These are phyloP conservation scores for Polytrichum formosum DNA, from an alignment of 225 moss, liverwort and hornwort genomes.

Conservation along the genomic window DNA sequence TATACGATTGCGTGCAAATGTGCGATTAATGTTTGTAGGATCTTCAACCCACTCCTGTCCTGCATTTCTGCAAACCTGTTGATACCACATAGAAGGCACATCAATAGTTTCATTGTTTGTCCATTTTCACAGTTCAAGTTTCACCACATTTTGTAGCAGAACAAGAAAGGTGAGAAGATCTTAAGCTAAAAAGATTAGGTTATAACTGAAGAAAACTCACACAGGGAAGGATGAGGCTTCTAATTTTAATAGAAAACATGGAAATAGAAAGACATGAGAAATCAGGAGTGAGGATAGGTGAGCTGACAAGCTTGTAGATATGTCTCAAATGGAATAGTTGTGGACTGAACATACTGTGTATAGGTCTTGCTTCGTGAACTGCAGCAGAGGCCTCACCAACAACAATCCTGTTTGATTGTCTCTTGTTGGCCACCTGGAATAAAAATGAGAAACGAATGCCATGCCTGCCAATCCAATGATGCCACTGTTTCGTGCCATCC, in stretches of 20 bases:
- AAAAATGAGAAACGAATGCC: constrained; percentile 56
- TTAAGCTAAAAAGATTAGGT: too few species aligned
- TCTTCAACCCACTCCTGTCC: constrained; percentile 91
- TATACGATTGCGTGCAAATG: constrained; percentile 82
- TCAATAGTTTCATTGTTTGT: neutral
- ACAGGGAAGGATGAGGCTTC: too few species aligned
- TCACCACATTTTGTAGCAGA: too few species aligned
- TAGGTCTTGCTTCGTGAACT: constrained; percentile 70
- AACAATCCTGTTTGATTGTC: constrained; percentile 38
- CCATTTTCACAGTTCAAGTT: too few species aligned
- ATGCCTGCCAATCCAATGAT: constrained; percentile 95
- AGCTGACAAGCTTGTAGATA: too few species aligned
- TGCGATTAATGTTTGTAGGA: constrained; percentile 72
- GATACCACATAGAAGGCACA: constrained; percentile 8
- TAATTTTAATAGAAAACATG: too few species aligned
- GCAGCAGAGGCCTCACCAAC: constrained; percentile 82
- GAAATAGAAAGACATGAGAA: too few species aligned
- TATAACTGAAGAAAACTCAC: too few species aligned
- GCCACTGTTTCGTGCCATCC: constrained; percentile 88
- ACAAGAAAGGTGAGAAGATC: too few species aligned
- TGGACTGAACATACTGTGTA: constrained; percentile 49
- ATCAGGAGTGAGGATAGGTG: too few species aligned
- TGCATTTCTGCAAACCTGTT: constrained; percentile 70
- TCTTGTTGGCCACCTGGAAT: constrained; percentile 37
- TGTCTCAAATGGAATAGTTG: too few species aligned